Evolutionary conservation across 345 rosid genomes (phyloP).

Genomic region (Salix arbutifolia): DNA sequence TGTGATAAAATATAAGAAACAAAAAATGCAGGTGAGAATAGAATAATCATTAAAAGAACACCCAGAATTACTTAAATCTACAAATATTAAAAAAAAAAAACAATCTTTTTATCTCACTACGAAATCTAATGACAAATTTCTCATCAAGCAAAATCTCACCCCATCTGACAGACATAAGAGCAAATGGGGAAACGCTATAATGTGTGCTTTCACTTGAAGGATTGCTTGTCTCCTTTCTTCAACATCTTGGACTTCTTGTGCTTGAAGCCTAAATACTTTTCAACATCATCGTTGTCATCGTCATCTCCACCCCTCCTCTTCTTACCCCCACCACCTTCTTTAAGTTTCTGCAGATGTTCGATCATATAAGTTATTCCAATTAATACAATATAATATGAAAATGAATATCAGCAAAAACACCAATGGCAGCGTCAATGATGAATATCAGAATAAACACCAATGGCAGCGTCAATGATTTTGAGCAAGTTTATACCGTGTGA

Average conservation of each 20-base stretch:
- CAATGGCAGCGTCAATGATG: background rate
- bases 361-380: too few relatives aligned
- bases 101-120: too few relatives aligned
- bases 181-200: too few relatives aligned
- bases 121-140: too few relatives aligned
- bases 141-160: too few relatives aligned
- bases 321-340: slow-evolving; percentile 50
- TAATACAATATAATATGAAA: background rate
- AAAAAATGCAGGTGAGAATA: too few relatives aligned
- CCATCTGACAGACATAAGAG: too few relatives aligned
- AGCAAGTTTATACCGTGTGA: slow-evolving; percentile 37
- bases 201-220: too few relatives aligned
- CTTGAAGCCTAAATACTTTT: slow-evolving; percentile 44
- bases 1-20: too few relatives aligned
- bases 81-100: too few relatives aligned
- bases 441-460: background rate
- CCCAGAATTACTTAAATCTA: too few relatives aligned
- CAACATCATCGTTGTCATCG: slow-evolving; percentile 57
- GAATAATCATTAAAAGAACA: too few relatives aligned
- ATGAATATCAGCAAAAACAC: background rate
- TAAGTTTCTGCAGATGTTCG: slow-evolving; percentile 43
- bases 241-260: slow-evolving; percentile 29
- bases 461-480: background rate
- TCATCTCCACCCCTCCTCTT: slow-evolving; percentile 45
- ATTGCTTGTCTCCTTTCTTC: background rate